Evolutionary conservation across 1,284 basidiomycete species (phyloP).

Genomic region (Microbotryum violaceum): DNA sequence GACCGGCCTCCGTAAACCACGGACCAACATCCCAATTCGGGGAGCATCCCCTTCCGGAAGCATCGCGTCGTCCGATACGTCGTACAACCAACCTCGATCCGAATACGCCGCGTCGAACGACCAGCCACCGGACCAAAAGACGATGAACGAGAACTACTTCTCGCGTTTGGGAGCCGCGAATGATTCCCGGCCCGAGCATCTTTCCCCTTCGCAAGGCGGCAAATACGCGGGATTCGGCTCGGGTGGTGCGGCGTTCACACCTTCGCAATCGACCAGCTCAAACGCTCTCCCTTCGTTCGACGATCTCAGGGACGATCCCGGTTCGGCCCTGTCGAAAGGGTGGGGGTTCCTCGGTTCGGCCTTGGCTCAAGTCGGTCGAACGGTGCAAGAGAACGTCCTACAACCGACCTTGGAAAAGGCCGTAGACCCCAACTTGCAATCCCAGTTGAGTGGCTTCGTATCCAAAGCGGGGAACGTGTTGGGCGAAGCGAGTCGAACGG

Average conservation of each 20-base stretch:
- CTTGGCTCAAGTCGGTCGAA: slow-evolving; percentile 61
- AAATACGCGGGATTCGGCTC: slow-evolving; percentile 75
- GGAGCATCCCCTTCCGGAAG: slow-evolving; percentile 1
- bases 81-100: slow-evolving; percentile 2
- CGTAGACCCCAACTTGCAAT: slow-evolving; percentile 65
- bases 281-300: slow-evolving; percentile 61
- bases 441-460: slow-evolving; percentile 61
- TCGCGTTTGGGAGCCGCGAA: slow-evolving; percentile 62
- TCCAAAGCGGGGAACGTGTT: slow-evolving; percentile 57
- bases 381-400: slow-evolving; percentile 63
- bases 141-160: slow-evolving; percentile 69
- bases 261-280: slow-evolving; percentile 43
- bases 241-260: slow-evolving; percentile 45
- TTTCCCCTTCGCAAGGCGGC: slow-evolving; percentile 77
- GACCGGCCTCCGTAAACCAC: slow-evolving; percentile 41
- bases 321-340: slow-evolving; percentile 67
- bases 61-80: background rate
- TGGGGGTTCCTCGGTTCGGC: slow-evolving; percentile 74
- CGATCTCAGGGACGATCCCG: slow-evolving; percentile 71
- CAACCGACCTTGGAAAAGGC: slow-evolving; percentile 71
- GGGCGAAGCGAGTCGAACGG: slow-evolving; percentile 49
- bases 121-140: slow-evolving; percentile 55
- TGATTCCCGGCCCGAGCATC: slow-evolving; percentile 57
- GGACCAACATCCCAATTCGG: background rate
- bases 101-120: slow-evolving; percentile 64